These are phyloP conservation scores for Podospora pseudocomata DNA, from an alignment of 495 filamentous ascomycete genomes.

Conservation along the genomic window DNA sequence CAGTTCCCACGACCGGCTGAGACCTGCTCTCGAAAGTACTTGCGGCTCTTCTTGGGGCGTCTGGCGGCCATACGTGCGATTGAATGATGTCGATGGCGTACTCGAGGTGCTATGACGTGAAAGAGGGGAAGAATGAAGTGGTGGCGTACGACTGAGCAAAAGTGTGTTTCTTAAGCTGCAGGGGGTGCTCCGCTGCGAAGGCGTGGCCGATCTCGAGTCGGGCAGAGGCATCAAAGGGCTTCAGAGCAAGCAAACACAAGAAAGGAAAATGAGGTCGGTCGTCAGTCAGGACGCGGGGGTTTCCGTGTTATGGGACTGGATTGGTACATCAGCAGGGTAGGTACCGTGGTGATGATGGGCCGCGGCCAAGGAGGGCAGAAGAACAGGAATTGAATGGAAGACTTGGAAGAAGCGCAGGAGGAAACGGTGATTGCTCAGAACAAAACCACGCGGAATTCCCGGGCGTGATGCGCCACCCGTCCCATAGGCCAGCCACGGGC, in stretches of 20 bases:
- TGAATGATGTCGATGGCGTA: background rate
- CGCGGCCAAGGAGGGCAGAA: background rate
- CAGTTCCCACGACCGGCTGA: background rate
- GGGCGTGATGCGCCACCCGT: background rate
- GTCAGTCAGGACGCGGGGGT: conserved; percentile 1
- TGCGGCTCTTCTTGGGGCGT: conserved; percentile 10
- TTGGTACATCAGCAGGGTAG: background rate
- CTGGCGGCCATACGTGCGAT: conserved; percentile 6
- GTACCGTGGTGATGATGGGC: background rate
- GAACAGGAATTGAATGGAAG: background rate
- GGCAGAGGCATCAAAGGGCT: background rate
- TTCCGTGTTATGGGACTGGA: background rate
- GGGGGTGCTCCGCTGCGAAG: background rate
- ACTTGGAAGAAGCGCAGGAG: background rate
- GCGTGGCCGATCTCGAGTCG: background rate
- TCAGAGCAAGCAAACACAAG: background rate
- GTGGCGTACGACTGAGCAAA: background rate
- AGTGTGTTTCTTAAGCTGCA: background rate
- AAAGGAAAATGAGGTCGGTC: background rate
- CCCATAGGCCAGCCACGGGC: conserved; percentile 2
- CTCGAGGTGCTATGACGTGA: background rate
- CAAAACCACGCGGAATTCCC: background rate
- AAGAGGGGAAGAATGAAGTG: background rate
- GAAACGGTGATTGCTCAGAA: background rate
- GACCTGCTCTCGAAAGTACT: background rate